Conservation (phyloP, 768 basidiomycete genomes). For the Leccinum disarticulatum region DNA sequence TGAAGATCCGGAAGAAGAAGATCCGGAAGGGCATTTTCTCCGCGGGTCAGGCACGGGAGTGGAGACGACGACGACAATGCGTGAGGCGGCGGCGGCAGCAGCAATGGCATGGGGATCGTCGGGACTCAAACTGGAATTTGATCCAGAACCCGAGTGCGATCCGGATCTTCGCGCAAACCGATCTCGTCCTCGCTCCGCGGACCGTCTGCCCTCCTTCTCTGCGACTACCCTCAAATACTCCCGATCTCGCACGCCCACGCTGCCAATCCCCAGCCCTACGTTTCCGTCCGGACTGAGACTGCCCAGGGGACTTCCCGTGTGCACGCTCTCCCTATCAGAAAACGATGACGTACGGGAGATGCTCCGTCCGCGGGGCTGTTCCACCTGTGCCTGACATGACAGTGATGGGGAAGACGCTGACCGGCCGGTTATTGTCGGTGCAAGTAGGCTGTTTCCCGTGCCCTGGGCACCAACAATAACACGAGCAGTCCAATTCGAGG, state of each 20-base stretch:
- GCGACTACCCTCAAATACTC: conserved; percentile 16
- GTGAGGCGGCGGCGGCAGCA: background rate
- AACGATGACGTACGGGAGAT: conserved; percentile 55
- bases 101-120: conserved; percentile 19
- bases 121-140: conserved; percentile 36
- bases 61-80: conserved; percentile 7
- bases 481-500: conserved; percentile 12
- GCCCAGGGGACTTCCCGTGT: conserved; percentile 37
- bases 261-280: conserved; percentile 31
- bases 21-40: conserved; percentile 16
- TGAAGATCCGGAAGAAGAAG: conserved; percentile 32
- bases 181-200: conserved; percentile 32
- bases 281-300: conserved; percentile 41
- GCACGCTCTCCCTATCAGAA: conserved; percentile 47
- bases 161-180: conserved; percentile 25
- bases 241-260: conserved; percentile 35
- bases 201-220: conserved; percentile 31
- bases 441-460: conserved; percentile 23
- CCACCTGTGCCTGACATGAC: conserved; percentile 33
- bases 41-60: conserved; percentile 12
- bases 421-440: conserved; percentile 31
- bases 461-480: conserved; percentile 10
- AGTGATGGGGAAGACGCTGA: conserved; percentile 36
- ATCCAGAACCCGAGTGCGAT: conserved; percentile 33
- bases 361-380: conserved; percentile 50